phyloP scores from a whole-genome alignment of 2,329 filamentous ascomycete genomes.

The Cordyceps cicadae region DNA sequence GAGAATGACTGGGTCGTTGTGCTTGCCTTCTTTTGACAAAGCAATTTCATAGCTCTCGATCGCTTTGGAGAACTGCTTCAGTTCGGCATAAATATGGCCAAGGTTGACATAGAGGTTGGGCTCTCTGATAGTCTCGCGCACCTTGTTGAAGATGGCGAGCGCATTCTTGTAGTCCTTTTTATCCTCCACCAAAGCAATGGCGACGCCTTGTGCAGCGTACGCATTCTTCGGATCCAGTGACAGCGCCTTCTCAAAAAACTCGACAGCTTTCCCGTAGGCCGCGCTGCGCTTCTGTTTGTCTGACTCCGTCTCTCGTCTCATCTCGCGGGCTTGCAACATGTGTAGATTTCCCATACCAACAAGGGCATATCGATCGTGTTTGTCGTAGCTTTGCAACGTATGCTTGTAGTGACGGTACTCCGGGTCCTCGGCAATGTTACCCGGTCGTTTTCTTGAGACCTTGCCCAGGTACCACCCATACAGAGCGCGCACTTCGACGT shows the following conservation, averaged over 20 bases:
- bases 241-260: conserved; percentile 96
- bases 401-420: conserved; percentile 96
- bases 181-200: conserved; percentile 88
- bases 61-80: conserved; percentile 82
- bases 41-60: conserved; percentile 93
- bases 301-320: conserved; percentile 80
- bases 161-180: conserved; percentile 80
- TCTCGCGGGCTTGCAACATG: conserved; percentile 79
- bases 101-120: conserved; percentile 85
- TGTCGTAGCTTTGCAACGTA: conserved; percentile 87
- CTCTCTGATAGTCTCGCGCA: conserved; percentile 84
- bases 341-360: conserved; percentile 96
- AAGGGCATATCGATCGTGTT: conserved; percentile 94
- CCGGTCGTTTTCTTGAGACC: conserved; percentile 68
- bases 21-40: conserved; percentile 65
- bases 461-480: conserved; percentile 95
- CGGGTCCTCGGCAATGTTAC: conserved; percentile 77
- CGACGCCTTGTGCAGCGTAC: conserved; percentile 91
- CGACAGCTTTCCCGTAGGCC: conserved; percentile 83
- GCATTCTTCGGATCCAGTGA: conserved; percentile 93
- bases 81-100: conserved; percentile 83
- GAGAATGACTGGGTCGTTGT: conserved; percentile 67
- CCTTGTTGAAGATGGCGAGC: conserved; percentile 79
- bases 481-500: conserved; percentile 84
- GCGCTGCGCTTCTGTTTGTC: conserved; percentile 87